Conservation (phyloP, 257 asterid species). For the Jacaranda mimosifolia region DNA sequence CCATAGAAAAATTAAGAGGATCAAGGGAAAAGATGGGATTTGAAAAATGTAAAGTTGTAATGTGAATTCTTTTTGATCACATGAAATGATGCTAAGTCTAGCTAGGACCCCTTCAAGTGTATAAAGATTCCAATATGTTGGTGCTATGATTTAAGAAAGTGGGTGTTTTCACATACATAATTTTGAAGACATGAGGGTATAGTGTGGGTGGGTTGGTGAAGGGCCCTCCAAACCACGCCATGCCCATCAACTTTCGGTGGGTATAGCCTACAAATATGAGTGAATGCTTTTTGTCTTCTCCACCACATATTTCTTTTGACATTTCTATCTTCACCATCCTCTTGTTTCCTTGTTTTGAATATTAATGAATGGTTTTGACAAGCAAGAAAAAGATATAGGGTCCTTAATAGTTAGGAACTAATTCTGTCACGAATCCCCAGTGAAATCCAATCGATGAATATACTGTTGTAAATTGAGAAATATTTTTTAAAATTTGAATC, state of each 20-base stretch:
- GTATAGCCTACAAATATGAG: background rate
- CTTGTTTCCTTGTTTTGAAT: background rate
- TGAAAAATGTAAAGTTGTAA: background rate
- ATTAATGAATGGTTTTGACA: too few relatives aligned
- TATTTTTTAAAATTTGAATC: too few relatives aligned
- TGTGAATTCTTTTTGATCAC: constrained; percentile 12
- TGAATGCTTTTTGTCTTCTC: background rate
- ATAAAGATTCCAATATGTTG: constrained; percentile 17
- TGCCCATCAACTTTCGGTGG: constrained; percentile 48
- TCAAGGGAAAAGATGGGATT: background rate
- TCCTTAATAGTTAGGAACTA: too few relatives aligned
- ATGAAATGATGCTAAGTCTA: constrained; percentile 24
- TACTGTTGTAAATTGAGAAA: too few relatives aligned
- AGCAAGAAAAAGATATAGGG: too few relatives aligned
- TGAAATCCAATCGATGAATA: too few relatives aligned
- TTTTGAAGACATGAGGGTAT: background rate
- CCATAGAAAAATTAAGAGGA: too few relatives aligned
- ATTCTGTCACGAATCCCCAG: too few relatives aligned
- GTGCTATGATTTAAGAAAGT: constrained; percentile 39
- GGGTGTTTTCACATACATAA: constrained; percentile 21
- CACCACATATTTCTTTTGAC: background rate
- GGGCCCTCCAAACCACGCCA: constrained; percentile 48
- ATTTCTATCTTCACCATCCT: background rate
- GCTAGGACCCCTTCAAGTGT: constrained; percentile 1
- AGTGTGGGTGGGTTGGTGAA: constrained; percentile 30